Base-by-base conservation (phyloP, 148 eudicot species). In the Tetragonia tetragonoides region DNA sequence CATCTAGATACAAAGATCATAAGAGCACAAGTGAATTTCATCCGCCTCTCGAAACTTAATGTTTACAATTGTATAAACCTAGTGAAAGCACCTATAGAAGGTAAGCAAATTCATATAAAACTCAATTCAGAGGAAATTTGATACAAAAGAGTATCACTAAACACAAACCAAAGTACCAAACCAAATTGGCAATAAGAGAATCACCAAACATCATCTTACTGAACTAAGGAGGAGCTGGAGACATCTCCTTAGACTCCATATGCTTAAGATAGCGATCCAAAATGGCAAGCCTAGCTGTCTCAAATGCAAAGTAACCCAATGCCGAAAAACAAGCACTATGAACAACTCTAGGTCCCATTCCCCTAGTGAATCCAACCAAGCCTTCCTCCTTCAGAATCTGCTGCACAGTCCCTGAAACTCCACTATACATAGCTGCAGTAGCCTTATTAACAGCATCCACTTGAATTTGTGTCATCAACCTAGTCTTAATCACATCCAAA, bases 291-390 rank as follows among this genome's bases (percentile, higher is more conserved):
- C 97, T 86, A 4, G 97, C 96, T 0, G 94, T 92, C 88, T 95
- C 99, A 62, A 95, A 95, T 0, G 96, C 97, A 80, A 92, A 95
- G 76, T 92, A 92, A 5, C 96, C 99, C 68, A 95, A 79, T 4
- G 99, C 99, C 0, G 99, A 95, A 65, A 95, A 95, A 78, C 99
- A 88, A 60, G 99, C 97, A 79, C 99, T 92, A 74, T 95, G 90
- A 83, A 91, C 77, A 75, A 92, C 93, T 74, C 97, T 86, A 40
- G 97, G 99, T n/a, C 96, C 97, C 96, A 95, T 87, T 40, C 99
- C 99, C 11, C 92, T 85, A 9, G 88, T 90, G 10, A 95, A 89
- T 37, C 98, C 98, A 72, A 86, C 83, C 96, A 88, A 91, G 20
- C 99, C 96, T 80, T 95, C 93, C 76, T 92, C 97, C 82, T 15